phyloP scores from a whole-genome alignment of 2,329 filamentous ascomycete genomes.

The Colletotrichum filicis region DNA sequence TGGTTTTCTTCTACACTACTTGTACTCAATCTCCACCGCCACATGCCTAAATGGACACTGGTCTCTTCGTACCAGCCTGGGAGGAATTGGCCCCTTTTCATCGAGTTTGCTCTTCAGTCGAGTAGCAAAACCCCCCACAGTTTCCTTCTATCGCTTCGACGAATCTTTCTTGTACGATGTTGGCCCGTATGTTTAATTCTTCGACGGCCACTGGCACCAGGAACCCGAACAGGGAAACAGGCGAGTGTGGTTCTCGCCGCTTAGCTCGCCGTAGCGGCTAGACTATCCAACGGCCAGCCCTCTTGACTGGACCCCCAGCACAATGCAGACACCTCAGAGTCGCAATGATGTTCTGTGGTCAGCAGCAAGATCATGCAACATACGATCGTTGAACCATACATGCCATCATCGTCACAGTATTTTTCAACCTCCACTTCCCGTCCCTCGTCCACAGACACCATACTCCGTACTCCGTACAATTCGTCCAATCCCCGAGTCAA shows the following conservation, averaged over 20 bases:
- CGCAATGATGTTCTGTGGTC: not conserved
- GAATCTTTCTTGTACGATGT: not conserved
- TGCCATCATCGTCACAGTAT: not conserved
- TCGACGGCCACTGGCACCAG: not conserved
- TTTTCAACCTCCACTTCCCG: not conserved
- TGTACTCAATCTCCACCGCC: not conserved
- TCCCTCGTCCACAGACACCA: not conserved
- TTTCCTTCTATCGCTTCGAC: not conserved
- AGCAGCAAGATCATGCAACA: conserved; percentile 28
- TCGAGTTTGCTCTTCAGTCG: not conserved
- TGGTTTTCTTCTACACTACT: not conserved
- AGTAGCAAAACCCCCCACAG: not conserved
- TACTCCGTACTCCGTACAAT: no score
- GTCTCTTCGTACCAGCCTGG: not conserved
- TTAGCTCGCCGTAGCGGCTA: not conserved
- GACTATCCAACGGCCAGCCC: not conserved
- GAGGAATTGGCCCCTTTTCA: not conserved
- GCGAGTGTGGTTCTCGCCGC: not conserved
- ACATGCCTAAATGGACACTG: not conserved
- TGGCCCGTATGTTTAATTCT: not conserved
- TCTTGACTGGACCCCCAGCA: not conserved
- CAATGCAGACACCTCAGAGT: not conserved
- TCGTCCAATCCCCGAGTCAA: not conserved
- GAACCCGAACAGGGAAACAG: not conserved
- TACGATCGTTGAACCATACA: conserved; percentile 5